These are phyloP conservation scores for Chaetomium olivaceum DNA, from an alignment of 2,329 filamentous ascomycete species.

Conservation along the genomic window DNA sequence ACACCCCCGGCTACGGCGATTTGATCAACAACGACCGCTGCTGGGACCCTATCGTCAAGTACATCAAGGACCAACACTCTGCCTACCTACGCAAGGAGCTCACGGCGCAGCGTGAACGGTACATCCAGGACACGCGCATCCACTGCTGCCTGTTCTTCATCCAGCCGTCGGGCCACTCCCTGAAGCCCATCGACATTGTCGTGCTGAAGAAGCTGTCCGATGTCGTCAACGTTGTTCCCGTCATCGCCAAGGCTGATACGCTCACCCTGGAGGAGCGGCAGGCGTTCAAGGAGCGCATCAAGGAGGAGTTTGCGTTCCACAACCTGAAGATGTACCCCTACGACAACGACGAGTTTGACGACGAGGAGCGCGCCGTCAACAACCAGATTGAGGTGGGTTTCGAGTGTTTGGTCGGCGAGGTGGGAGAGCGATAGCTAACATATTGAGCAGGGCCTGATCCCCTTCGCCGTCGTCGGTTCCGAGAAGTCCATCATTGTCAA, in stretches of 20 bases:
- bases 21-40: constrained; percentile 99
- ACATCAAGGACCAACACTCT: constrained; percentile 99
- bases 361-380: constrained; percentile 92
- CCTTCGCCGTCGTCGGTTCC: constrained; percentile 96
- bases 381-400: constrained; percentile 85
- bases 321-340: constrained; percentile 99
- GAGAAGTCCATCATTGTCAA: constrained; percentile 98
- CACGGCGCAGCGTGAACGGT: constrained; percentile 96
- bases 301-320: constrained; percentile 99
- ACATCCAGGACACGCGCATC: constrained; percentile 98
- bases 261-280: constrained; percentile 93
- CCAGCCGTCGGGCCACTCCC: constrained; percentile 93
- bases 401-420: neutral
- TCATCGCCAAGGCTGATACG: constrained; percentile 97
- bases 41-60: constrained; percentile 99
- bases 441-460: constrained; percentile 74
- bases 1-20: constrained; percentile 97
- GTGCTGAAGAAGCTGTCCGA: constrained; percentile 99
- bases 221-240: constrained; percentile 97
- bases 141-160: constrained; percentile 99
- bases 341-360: constrained; percentile 97
- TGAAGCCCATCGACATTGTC: constrained; percentile 99
- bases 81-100: constrained; percentile 99
- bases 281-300: constrained; percentile 98
- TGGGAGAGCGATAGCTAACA: constrained; percentile 13